A percentile compares a stretch with the other conserved stretches of the same genome.
These are phyloP conservation scores for Alnus glutinosa DNA, from an alignment of 306 rosid species.

Conservation along the genomic window DNA sequence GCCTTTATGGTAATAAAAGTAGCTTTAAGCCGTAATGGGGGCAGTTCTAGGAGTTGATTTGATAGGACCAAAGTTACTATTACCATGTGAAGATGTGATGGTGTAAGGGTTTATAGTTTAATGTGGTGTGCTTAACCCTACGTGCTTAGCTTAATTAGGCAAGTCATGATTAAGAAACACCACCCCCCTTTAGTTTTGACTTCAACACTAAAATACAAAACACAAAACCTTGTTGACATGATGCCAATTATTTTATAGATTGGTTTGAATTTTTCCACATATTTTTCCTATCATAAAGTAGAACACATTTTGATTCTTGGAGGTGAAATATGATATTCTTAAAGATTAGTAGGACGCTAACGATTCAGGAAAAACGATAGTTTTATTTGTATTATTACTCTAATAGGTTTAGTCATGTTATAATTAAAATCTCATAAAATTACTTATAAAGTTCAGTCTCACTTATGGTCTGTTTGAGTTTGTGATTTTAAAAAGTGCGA, in stretches of 20 bases:
- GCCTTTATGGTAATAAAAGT: not conserved
- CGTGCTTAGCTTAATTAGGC: not conserved
- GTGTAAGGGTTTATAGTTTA: not conserved
- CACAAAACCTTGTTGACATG: not conserved
- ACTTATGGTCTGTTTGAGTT: too few species aligned
- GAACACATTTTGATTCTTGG: too few species aligned
- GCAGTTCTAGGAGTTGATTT: not conserved
- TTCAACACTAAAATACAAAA: not conserved
- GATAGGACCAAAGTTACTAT: not conserved
- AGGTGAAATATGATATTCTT: too few species aligned
- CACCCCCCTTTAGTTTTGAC: not conserved
- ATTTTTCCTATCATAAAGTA: not conserved
- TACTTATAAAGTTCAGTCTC: too few species aligned
- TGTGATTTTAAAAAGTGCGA: too few species aligned
- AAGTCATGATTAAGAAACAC: not conserved
- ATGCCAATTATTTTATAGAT: constrained; percentile 11
- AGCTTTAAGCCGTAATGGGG: not conserved
- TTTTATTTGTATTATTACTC: too few species aligned
- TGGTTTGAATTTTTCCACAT: not conserved
- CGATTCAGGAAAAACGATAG: too few species aligned
- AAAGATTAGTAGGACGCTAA: too few species aligned
- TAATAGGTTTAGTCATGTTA: too few species aligned
- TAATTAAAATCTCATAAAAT: too few species aligned
- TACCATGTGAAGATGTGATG: not conserved
- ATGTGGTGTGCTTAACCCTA: not conserved